Percentiles rank a stretch among this genome's conserved stretches.
These are phyloP conservation scores for Teunomyces aglyptinius DNA, from an alignment of 805 yeast genomes.

Conservation along the genomic window DNA sequence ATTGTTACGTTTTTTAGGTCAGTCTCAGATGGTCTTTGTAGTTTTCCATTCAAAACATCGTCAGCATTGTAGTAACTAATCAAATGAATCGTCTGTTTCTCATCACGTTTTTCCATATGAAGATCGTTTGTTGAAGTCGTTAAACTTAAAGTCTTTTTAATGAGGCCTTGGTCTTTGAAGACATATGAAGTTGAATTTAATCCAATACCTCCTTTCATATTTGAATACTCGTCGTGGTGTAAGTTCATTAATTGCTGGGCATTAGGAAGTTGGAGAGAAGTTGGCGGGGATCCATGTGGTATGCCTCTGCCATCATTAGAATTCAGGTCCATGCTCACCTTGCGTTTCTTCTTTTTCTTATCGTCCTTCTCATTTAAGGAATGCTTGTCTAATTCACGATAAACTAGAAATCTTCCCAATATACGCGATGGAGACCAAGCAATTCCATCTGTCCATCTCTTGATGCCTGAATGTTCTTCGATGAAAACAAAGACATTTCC, in stretches of 20 bases:
- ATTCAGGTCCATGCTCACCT: constrained; percentile 14
- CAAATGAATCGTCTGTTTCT: constrained; percentile 59
- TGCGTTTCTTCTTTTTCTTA: constrained; percentile 38
- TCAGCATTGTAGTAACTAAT: constrained; percentile 75
- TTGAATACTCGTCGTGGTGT: constrained; percentile 9
- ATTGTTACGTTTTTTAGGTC: constrained; percentile 51
- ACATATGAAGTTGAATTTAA: constrained; percentile 54
- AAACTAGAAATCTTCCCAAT: constrained; percentile 78
- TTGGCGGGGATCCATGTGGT: constrained; percentile 4
- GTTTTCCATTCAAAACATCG: constrained; percentile 61
- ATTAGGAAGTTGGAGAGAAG: constrained; percentile 6
- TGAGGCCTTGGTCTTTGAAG: constrained; percentile 68
- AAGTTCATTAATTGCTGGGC: constrained; percentile 2
- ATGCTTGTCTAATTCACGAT: constrained; percentile 57
- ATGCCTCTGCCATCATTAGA: constrained; percentile 2
- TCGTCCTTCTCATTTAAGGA: constrained; percentile 44
- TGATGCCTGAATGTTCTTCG: constrained; percentile 79
- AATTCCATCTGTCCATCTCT: constrained; percentile 96
- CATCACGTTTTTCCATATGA: constrained; percentile 21
- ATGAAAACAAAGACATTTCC: constrained; percentile 85
- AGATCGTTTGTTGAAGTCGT: constrained; percentile 22
- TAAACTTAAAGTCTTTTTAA: constrained; percentile 78
- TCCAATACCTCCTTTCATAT: constrained; percentile 34
- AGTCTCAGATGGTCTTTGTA: constrained; percentile 57
- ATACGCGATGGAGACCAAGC: constrained; percentile 92